These are phyloP conservation scores for Blumeriella jaapii DNA, from an alignment of 2,329 filamentous ascomycete genomes.

Conservation along the genomic window DNA sequence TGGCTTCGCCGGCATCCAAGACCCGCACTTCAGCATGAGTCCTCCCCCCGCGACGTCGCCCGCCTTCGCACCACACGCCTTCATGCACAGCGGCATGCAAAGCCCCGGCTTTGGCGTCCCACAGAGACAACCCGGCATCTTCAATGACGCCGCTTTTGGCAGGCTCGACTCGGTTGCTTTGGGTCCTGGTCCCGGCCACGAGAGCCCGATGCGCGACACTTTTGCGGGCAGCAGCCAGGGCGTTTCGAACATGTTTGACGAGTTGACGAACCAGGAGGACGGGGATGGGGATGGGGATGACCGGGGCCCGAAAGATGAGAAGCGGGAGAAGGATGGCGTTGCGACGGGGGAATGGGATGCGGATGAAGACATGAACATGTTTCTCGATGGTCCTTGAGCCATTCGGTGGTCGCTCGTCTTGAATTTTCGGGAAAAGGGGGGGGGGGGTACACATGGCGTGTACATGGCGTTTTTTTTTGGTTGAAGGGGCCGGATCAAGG, in stretches of 20 bases:
- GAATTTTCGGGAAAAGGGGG: too few species aligned
- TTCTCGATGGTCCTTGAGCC: slow-evolving; percentile 5
- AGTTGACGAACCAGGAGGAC: slow-evolving; percentile 24
- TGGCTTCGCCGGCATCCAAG: slow-evolving; percentile 14
- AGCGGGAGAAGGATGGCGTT: slow-evolving; percentile 5
- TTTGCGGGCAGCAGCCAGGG: slow-evolving; percentile 19
- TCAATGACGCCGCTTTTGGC: slow-evolving; percentile 22
- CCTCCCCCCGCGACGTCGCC: slow-evolving; percentile 17
- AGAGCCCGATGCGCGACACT: slow-evolving; percentile 21
- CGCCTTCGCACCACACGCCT: slow-evolving; percentile 25
- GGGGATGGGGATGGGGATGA: too few species aligned
- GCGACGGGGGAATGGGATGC: slow-evolving; percentile 4
- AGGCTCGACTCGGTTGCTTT: slow-evolving; percentile 21
- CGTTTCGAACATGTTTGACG: slow-evolving; percentile 24
- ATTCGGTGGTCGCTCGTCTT: neutral
- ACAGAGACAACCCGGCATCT: slow-evolving; percentile 15
- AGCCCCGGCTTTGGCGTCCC: slow-evolving; percentile 18
- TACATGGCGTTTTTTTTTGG: neutral
- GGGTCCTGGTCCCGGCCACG: slow-evolving; percentile 10
- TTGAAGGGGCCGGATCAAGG: too few species aligned
- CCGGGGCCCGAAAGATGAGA: slow-evolving; percentile 13
- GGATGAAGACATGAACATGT: slow-evolving; percentile 11
- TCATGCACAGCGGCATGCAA: slow-evolving; percentile 18
- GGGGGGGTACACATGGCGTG: neutral
- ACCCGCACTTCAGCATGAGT: slow-evolving; percentile 21